These are phyloP conservation scores for Fusarium mundagurra DNA, from an alignment of 2,329 filamentous ascomycete genomes.

Conservation along the genomic window DNA sequence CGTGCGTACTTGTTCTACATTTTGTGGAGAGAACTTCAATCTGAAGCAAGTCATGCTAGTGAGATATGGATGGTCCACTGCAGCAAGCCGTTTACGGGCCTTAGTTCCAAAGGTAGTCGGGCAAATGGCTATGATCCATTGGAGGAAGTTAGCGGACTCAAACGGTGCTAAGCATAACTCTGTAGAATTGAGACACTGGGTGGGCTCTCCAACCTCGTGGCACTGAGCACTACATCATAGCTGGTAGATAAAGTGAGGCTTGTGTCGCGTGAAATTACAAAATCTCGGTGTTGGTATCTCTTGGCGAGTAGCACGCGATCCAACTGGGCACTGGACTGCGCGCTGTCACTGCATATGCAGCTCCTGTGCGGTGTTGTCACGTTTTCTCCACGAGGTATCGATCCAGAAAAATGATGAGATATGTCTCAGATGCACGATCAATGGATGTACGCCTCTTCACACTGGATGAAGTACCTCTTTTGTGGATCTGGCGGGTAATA, in stretches of 20 bases:
- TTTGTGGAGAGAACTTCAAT: not conserved
- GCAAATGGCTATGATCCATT: not conserved
- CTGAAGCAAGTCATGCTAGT: not conserved
- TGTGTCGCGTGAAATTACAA: not conserved
- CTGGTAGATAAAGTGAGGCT: too few relatives aligned
- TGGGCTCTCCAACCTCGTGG: not conserved
- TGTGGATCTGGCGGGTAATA: accelerated
- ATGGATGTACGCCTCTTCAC: accelerated
- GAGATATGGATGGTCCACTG: not conserved
- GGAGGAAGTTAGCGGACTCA: accelerated
- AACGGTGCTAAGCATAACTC: not conserved
- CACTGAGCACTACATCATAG: not conserved
- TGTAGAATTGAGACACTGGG: accelerated
- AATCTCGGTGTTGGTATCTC: accelerated
- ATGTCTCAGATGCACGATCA: not conserved
- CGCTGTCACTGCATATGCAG: not conserved
- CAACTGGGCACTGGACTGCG: too few relatives aligned
- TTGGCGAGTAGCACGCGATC: too few relatives aligned
- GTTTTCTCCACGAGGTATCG: not conserved
- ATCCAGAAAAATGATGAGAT: not conserved
- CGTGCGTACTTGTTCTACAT: not conserved
- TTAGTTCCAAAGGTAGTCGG: not conserved
- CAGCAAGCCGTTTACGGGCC: not conserved
- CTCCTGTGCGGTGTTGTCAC: not conserved
- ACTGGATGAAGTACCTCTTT: too few relatives aligned